phyloP scores from a whole-genome alignment of 106 monocot species.

The Chionographis japonica region DNA sequence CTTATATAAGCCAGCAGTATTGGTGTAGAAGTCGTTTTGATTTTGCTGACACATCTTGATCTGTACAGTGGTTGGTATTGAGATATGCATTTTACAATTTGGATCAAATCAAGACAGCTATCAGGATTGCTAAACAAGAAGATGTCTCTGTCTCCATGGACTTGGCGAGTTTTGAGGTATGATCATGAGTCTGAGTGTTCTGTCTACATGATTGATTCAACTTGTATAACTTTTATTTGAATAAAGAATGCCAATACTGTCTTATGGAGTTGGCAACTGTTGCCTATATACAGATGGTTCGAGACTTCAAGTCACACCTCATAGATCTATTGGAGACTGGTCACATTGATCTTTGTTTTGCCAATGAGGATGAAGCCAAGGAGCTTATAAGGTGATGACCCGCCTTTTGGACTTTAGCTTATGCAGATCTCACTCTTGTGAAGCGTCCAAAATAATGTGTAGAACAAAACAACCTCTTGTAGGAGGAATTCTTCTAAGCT shows the following conservation, averaged over 20 bases:
- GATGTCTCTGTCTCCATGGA: conserved; percentile 71
- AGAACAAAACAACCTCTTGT: no score
- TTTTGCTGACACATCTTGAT: not conserved
- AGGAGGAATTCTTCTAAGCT: no score
- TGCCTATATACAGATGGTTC: conserved; percentile 57
- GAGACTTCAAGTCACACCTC: conserved; percentile 48
- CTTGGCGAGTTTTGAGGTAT: conserved; percentile 91
- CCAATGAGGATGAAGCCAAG: conserved; percentile 91
- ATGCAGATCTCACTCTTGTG: no score
- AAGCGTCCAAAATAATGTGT: no score
- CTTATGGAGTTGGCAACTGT: not conserved
- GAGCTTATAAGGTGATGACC: conserved; percentile 67
- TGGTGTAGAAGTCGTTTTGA: not conserved
- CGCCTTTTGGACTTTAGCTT: not conserved
- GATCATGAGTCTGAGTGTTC: not conserved
- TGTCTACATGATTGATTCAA: not conserved
- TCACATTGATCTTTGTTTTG: conserved; percentile 83
- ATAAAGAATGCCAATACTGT: not conserved
- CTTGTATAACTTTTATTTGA: not conserved
- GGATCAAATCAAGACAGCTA: conserved; percentile 62
- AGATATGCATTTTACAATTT: conserved; percentile 68
- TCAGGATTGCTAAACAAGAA: conserved; percentile 78
- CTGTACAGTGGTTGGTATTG: conserved; percentile 79
- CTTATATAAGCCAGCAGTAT: not conserved
- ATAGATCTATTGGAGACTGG: conserved; percentile 63